Evolutionary conservation across 2,329 filamentous ascomycete genomes (phyloP).

Genomic region (Amylocarpus encephaloides): DNA sequence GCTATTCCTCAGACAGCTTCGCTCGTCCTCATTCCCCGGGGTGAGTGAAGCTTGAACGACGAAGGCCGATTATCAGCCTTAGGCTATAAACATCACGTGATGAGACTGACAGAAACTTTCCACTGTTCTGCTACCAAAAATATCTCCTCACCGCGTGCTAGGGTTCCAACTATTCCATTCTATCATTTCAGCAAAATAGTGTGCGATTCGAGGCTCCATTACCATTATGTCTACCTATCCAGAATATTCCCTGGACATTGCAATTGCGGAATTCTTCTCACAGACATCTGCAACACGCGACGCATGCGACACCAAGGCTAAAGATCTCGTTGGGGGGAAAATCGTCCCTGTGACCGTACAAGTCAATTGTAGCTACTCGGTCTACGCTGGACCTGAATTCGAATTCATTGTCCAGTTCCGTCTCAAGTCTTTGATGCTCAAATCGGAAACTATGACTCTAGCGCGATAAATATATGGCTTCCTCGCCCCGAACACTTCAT

Average conservation of each 20-base stretch:
- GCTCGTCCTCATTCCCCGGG: too few relatives aligned
- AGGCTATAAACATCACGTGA: too few relatives aligned
- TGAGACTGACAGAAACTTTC: too few relatives aligned
- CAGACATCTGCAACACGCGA: slow-evolving; percentile 23
- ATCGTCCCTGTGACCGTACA: slow-evolving; percentile 33
- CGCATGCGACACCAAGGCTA: slow-evolving; percentile 23
- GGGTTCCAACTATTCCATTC: slow-evolving; percentile 17
- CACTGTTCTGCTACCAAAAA: too few relatives aligned
- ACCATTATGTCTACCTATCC: too few relatives aligned
- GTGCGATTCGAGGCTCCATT: too few relatives aligned
- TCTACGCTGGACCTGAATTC: slow-evolving; percentile 33
- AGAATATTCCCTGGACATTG: slow-evolving; percentile 22
- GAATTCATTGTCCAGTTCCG: slow-evolving; percentile 36
- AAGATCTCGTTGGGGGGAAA: slow-evolving; percentile 28
- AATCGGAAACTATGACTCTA: slow-evolving; percentile 28
- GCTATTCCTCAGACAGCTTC: too few relatives aligned
- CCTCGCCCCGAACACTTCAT: slow-evolving; percentile 27
- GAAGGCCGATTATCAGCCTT: too few relatives aligned
- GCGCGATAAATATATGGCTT: slow-evolving; percentile 30
- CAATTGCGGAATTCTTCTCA: slow-evolving; percentile 26
- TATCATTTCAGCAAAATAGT: too few relatives aligned
- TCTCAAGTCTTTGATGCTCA: slow-evolving; percentile 32
- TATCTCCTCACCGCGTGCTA: not conserved
- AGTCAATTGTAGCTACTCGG: slow-evolving; percentile 36
- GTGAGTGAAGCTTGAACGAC: too few relatives aligned